These are phyloP conservation scores for Metschnikowia hibisci DNA, from an alignment of 805 yeast species.

Conservation along the genomic window DNA sequence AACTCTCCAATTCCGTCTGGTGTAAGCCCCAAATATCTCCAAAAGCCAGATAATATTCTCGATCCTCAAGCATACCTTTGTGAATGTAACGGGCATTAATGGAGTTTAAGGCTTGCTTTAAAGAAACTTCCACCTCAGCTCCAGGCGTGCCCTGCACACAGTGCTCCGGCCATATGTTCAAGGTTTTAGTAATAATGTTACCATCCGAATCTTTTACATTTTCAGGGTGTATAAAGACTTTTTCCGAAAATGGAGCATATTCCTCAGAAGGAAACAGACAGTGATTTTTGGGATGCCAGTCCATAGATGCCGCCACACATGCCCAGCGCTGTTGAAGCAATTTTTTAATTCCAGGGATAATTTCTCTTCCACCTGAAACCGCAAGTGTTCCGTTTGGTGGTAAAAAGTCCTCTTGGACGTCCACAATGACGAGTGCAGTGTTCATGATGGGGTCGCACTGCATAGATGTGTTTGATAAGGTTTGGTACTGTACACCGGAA, in stretches of 20 bases:
- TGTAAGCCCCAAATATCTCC: constrained; percentile 72
- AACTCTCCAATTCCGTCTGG: constrained; percentile 57
- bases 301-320: constrained; percentile 68
- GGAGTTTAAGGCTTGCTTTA: constrained; percentile 38
- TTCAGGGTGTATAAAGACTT: constrained; percentile 51
- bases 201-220: constrained; percentile 25
- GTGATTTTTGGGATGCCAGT: constrained; percentile 84
- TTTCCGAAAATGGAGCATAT: constrained; percentile 46
- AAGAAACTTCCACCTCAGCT: constrained; percentile 52
- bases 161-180: constrained; percentile 86
- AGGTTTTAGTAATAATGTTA: constrained; percentile 26
- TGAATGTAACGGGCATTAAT: constrained; percentile 40
- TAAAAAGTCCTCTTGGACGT: constrained; percentile 82
- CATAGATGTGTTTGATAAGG: background rate
- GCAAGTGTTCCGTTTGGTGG: constrained; percentile 78
- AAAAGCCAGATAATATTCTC: constrained; percentile 89
- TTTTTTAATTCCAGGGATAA: constrained; percentile 50
- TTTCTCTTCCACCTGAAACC: constrained; percentile 56
- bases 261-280: constrained; percentile 78
- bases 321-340: constrained; percentile 54
- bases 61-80: constrained; percentile 67
- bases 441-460: constrained; percentile 7
- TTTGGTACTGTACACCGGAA: background rate
- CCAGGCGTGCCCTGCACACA: constrained; percentile 75
- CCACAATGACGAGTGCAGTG: constrained; percentile 67